Percentiles rank a stretch among this genome's conserved stretches.
These are phyloP conservation scores for Fusarium stilboides DNA, from an alignment of 2,329 filamentous ascomycete genomes.

Conservation along the genomic window DNA sequence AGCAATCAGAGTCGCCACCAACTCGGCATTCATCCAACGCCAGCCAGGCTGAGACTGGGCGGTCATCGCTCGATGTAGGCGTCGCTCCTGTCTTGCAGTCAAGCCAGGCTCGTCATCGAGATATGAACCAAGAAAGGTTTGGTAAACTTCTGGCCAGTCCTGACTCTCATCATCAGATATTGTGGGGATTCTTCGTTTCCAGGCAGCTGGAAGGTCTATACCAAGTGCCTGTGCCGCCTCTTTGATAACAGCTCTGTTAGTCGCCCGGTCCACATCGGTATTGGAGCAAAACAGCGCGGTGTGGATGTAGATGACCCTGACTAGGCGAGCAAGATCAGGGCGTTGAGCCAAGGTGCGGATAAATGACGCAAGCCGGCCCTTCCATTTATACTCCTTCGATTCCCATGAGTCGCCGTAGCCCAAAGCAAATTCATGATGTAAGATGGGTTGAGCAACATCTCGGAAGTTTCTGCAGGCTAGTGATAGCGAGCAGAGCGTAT, in stretches of 20 bases:
- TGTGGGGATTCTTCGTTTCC: neutral
- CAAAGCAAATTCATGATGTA: constrained; percentile 28
- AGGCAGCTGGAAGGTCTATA: neutral
- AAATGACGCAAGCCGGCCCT: constrained; percentile 9
- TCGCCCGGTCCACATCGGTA: neutral
- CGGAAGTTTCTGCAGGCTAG: neutral
- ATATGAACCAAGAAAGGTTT: too few relatives aligned
- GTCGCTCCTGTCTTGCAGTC: too few relatives aligned
- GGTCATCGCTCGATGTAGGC: neutral
- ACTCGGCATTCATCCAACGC: too few relatives aligned
- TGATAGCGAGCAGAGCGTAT: constrained; percentile 11
- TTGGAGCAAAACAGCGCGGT: neutral
- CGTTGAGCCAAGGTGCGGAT: constrained; percentile 4
- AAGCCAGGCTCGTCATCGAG: too few relatives aligned
- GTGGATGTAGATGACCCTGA: constrained; percentile 3
- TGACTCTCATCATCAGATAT: too few relatives aligned
- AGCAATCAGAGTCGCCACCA: too few relatives aligned
- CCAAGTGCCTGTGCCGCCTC: neutral
- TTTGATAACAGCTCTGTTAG: neutral
- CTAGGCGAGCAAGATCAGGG: constrained; percentile 1
- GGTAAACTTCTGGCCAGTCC: too few relatives aligned
- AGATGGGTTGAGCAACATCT: constrained; percentile 1
- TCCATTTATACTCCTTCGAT: neutral
- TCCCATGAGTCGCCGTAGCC: constrained; percentile 11
- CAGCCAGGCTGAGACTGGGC: too few relatives aligned